Conservation (phyloP, 208 protist species). For the Phytomonas sp. region DNA sequence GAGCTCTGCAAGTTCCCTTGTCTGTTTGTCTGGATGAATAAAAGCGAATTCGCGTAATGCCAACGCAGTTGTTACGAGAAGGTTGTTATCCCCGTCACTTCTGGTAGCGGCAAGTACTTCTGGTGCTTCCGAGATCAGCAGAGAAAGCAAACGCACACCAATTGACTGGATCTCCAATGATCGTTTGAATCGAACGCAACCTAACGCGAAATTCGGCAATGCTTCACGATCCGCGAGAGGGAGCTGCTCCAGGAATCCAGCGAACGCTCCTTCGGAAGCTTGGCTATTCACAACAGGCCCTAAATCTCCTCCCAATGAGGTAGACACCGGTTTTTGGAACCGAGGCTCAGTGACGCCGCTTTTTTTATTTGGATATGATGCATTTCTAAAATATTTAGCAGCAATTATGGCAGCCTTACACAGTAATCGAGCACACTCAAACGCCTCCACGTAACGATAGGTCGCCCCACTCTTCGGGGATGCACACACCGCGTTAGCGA, state of each 20-base stretch:
- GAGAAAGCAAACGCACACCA: conserved; percentile 65
- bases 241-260: conserved; percentile 15
- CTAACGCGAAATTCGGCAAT: conserved; percentile 52
- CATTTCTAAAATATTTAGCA: not conserved
- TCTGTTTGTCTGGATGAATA: conserved; percentile 39
- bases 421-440: conserved; percentile 40
- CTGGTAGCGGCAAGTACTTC: conserved; percentile 31
- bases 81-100: not conserved
- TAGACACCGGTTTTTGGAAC: not conserved
- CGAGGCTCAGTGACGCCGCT: not conserved
- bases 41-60: conserved; percentile 38
- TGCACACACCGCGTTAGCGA: conserved; percentile 41
- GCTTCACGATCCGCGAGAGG: conserved; percentile 28
- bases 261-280: not conserved
- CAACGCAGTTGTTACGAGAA: not conserved
- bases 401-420: conserved; percentile 46
- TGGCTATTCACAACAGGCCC: not conserved
- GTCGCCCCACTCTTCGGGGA: conserved; percentile 11
- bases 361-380: not conserved
- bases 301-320: not conserved
- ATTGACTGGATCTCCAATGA: conserved; percentile 39
- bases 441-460: conserved; percentile 7
- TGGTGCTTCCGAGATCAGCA: conserved; percentile 46
- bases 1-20: conserved; percentile 44
- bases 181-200: conserved; percentile 38